Percentiles rank a stretch among this genome's conserved stretches.
Conservation (phyloP, 768 basidiomycete species). For the Trametes cinnabarina region DNA sequence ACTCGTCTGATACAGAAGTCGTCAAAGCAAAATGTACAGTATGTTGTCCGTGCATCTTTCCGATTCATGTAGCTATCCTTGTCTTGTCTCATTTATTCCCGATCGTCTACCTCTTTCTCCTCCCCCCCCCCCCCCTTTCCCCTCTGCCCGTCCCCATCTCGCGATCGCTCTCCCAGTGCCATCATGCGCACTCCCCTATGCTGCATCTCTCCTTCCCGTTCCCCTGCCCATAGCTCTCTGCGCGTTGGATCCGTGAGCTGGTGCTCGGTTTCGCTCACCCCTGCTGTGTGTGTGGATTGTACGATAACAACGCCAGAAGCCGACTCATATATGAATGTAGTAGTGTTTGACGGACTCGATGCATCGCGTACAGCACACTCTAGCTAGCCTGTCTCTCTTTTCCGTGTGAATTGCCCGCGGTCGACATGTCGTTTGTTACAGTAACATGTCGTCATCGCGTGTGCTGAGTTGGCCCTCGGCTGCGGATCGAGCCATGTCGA, state of each 20-base stretch:
- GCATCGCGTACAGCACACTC: slow-evolving; percentile 1
- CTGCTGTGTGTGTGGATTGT: background rate
- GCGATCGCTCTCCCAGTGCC: background rate
- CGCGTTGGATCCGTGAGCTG: slow-evolving; percentile 12
- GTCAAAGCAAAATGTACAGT: slow-evolving; percentile 10
- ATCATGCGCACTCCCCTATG: background rate
- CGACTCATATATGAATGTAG: slow-evolving; percentile 13
- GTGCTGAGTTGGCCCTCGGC: too few species aligned
- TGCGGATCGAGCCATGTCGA: too few species aligned
- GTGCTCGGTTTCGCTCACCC: slow-evolving; percentile 8
- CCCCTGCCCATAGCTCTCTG: slow-evolving; percentile 10
- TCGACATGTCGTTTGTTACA: too few species aligned
- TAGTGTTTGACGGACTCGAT: slow-evolving; percentile 8
- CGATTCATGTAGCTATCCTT: background rate
- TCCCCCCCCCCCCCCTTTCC: too few species aligned
- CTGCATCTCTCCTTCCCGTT: background rate
- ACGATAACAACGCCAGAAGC: slow-evolving; percentile 5
- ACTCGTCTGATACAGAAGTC: slow-evolving; percentile 5
- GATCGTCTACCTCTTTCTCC: background rate
- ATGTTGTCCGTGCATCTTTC: background rate
- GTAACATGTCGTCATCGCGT: too few species aligned
- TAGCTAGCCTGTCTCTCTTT: background rate
- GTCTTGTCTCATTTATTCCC: background rate
- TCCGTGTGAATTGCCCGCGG: too few species aligned
- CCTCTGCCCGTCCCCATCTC: too few species aligned